Base-by-base conservation (phyloP, 1,284 basidiomycete species). In the Meira miltonrushii region DNA sequence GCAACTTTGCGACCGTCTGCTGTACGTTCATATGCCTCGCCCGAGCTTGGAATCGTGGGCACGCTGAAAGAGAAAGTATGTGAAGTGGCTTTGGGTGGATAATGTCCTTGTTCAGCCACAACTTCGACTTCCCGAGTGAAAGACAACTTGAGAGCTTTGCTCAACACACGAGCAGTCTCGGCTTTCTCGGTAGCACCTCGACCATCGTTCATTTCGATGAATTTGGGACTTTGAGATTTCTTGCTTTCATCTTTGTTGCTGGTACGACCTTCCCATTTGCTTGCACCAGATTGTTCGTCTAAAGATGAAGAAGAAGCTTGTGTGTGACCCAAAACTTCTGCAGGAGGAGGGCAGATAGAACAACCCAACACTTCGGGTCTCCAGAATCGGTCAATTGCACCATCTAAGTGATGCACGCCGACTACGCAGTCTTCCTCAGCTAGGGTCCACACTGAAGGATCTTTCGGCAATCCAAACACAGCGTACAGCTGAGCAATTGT, bases 61-160 rank as follows among this genome's bases (percentile, higher is more conserved):
- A 68, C 72, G 53, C 73, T 79, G 66, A 96, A 96, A 3, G 89
- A 88, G 79, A 97, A 97, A 0, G 87, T 88, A 79, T 96, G 92
- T 50, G 92, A 88, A 15, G 92, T 94, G 17, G 89, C 90, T 0
- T 90, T 54, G 23, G 72, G 72, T 23, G 71, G 68, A 43, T 69
- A 74, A 59, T 67, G 65, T 58, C 61, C 63, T 49, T 70, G 71
- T 5, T 69, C 69, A 6, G 71, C 66, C 2, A 71, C 53, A 48
- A 97, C 88, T 77, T 97, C 93, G 52, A 97, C 89, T 80, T 93
- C 91, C 56, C 89, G 87, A 23, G 90, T 87, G 79, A 93, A 92
- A 15, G 88, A 88, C 52, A 90, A 85, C 88, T 74, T 74, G 58
- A 74, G 69, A 5, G 72, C 71, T 46, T 74, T 74, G 49, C 60